These are phyloP conservation scores for Ceratobasidium sp. DNA, from an alignment of 1,284 basidiomycete species.

Conservation along the genomic window DNA sequence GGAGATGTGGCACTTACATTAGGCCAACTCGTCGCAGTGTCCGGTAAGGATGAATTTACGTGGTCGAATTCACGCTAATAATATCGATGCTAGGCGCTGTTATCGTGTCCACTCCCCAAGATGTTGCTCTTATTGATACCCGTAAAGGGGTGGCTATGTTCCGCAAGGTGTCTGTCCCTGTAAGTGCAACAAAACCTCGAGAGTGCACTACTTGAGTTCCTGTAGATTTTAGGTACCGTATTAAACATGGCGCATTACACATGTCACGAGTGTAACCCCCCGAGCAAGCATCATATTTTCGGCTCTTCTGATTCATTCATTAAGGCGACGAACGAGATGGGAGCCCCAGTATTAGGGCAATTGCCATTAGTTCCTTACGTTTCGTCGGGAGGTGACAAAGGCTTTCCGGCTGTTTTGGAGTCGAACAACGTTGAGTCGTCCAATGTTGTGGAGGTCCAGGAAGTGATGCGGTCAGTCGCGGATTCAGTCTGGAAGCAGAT, in stretches of 20 bases:
- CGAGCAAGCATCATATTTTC: conserved; percentile 74
- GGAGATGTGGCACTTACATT: conserved; percentile 95
- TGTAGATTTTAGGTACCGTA: conserved; percentile 85
- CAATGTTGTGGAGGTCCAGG: conserved; percentile 46
- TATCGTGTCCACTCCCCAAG: conserved; percentile 95
- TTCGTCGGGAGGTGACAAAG: conserved; percentile 79
- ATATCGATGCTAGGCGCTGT: conserved; percentile 71
- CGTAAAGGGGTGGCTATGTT: conserved; percentile 95
- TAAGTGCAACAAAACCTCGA: conserved; percentile 55
- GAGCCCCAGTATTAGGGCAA: conserved; percentile 79
- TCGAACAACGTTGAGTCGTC: not conserved
- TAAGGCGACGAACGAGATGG: conserved; percentile 68
- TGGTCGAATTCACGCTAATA: not conserved
- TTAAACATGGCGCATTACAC: conserved; percentile 92
- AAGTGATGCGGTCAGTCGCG: conserved; percentile 61
- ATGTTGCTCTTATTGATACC: conserved; percentile 92
- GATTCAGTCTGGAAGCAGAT: conserved; percentile 55
- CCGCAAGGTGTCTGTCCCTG: conserved; percentile 87
- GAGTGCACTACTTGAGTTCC: conserved; percentile 1
- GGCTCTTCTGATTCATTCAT: conserved; percentile 77
- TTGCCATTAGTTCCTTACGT: conserved; percentile 85
- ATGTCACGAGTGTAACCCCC: conserved; percentile 78
- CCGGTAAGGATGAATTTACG: conserved; percentile 67
- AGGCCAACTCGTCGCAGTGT: conserved; percentile 88
- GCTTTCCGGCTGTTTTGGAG: conserved; percentile 66